phyloP scores from a whole-genome alignment of 805 yeast genomes.

The Yarrowia bubula region DNA sequence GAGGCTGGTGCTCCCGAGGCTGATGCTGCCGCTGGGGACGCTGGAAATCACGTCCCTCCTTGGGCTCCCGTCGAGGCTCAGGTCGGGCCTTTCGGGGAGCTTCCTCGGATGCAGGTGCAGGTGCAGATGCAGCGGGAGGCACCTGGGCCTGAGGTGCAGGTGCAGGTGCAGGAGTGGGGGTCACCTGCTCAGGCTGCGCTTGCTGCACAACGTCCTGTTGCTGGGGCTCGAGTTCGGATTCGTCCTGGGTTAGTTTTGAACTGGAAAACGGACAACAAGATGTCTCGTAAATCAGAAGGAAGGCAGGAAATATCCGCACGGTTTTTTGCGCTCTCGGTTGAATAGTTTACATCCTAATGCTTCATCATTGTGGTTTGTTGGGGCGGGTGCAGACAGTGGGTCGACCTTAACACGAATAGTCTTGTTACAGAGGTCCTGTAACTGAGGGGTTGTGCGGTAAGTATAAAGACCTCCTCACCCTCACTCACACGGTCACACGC shows the following conservation, averaged over 20 bases:
- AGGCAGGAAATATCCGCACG: constrained; percentile 45
- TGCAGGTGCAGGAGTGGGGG: constrained; percentile 16
- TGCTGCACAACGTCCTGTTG: background rate
- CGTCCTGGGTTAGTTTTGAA: constrained; percentile 22
- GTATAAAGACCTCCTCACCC: no score
- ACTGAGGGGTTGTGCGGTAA: no score
- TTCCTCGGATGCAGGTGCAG: background rate
- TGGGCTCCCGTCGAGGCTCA: constrained; percentile 8
- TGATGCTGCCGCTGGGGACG: background rate
- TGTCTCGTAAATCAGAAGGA: constrained; percentile 42
- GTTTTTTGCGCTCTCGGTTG: constrained; percentile 38
- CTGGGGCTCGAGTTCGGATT: constrained; percentile 12
- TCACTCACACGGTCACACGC: no score
- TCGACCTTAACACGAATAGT: no score
- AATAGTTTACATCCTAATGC: constrained; percentile 36
- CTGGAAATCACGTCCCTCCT: background rate
- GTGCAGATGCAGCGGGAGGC: background rate
- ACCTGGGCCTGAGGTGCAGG: background rate
- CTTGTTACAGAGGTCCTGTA: no score
- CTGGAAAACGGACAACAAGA: no score
- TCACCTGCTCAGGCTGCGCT: constrained; percentile 11
- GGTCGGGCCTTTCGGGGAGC: constrained; percentile 15
- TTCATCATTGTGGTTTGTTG: constrained; percentile 36
- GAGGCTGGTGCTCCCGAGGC: constrained; percentile 11
- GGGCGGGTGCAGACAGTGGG: no score